These are phyloP conservation scores for Dioszegia aurantiaca DNA, from an alignment of 768 basidiomycete genomes.

Conservation along the genomic window DNA sequence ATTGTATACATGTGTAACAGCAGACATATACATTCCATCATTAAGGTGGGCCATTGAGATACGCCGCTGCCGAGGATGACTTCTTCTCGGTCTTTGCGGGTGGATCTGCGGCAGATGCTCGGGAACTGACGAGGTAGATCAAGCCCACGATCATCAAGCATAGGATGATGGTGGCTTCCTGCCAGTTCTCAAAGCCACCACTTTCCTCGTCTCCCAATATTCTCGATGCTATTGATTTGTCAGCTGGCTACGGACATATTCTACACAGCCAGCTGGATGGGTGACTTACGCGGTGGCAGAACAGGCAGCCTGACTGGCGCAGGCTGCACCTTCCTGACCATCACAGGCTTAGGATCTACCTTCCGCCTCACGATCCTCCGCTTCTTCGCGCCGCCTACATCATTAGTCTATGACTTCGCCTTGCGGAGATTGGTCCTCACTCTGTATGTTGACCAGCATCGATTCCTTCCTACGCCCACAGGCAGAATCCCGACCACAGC, in stretches of 20 bases:
- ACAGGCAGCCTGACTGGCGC: slow-evolving; percentile 1
- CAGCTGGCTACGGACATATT: not conserved
- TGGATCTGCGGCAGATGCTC: slow-evolving; percentile 13
- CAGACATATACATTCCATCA: too few relatives aligned
- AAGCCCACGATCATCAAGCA: slow-evolving; percentile 37
- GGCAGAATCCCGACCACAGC: not conserved
- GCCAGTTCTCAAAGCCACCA: slow-evolving; percentile 38
- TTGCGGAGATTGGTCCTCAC: too few relatives aligned
- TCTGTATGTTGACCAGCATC: slow-evolving; percentile 23
- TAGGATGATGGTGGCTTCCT: slow-evolving; percentile 44
- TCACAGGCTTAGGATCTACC: not conserved
- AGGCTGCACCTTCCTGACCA: slow-evolving; percentile 3
- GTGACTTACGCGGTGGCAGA: slow-evolving; percentile 4
- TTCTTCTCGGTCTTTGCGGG: slow-evolving; percentile 17
- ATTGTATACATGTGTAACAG: not conserved
- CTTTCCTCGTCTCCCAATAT: slow-evolving; percentile 7
- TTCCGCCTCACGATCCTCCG: not conserved
- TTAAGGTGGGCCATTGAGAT: too few relatives aligned
- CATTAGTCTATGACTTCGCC: too few relatives aligned
- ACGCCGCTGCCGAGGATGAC: not conserved
- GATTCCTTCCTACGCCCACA: slow-evolving; percentile 8
- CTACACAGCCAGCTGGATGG: too few relatives aligned
- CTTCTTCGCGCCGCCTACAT: not conserved
- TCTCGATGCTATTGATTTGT: not conserved
- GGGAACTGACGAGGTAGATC: slow-evolving; percentile 38